phyloP scores from a whole-genome alignment of 352 stramenopile species.

The Phytophthora gonapodyides region DNA sequence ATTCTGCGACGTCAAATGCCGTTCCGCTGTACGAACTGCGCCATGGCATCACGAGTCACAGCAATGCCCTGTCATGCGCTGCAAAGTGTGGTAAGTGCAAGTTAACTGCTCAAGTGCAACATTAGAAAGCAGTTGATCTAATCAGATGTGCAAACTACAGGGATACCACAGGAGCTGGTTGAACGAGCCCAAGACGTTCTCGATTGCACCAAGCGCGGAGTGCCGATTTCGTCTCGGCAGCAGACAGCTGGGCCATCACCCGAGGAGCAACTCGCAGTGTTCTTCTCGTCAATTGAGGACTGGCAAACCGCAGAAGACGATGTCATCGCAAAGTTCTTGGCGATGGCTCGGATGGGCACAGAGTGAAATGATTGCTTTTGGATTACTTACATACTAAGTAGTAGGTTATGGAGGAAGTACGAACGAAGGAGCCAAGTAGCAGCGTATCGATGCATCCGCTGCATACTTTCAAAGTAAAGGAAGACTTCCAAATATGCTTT shows the following conservation, averaged over 20 bases:
- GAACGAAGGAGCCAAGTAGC: neutral
- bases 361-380: constrained; percentile 28
- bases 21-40: constrained; percentile 69
- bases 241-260: constrained; percentile 35
- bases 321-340: constrained; percentile 52
- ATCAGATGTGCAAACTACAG: constrained; percentile 25
- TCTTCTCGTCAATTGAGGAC: constrained; percentile 59
- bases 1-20: constrained; percentile 25
- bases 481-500: constrained; percentile 6
- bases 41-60: constrained; percentile 62
- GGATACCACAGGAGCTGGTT: constrained; percentile 48
- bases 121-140: constrained; percentile 5
- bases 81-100: constrained; percentile 54
- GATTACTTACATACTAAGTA: constrained; percentile 39
- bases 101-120: neutral
- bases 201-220: constrained; percentile 34
- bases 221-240: constrained; percentile 32
- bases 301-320: constrained; percentile 52
- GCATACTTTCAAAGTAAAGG: constrained; percentile 22
- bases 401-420: constrained; percentile 21
- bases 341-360: constrained; percentile 50
- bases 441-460: neutral
- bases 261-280: constrained; percentile 49
- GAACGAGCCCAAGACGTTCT: constrained; percentile 53
- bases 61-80: constrained; percentile 77